Base-by-base conservation (phyloP, 805 yeast species). In the Lachancea meyersii region DNA sequence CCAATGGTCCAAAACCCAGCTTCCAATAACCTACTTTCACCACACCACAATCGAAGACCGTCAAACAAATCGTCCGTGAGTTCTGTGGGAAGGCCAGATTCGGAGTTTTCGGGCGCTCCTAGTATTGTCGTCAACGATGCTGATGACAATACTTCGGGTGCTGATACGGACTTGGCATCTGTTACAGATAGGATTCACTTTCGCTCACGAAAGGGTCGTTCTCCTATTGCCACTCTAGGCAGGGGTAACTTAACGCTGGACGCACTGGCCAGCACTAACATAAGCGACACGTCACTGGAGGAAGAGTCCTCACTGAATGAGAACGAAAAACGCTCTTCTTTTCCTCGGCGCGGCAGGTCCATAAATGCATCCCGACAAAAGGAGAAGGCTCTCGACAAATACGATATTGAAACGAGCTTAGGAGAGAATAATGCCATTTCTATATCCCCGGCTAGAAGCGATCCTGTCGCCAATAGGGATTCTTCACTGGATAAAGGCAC, bases 221-320 rank as follows among this genome's bases (percentile, higher is more conserved):
- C 47, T 66, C 72, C 39, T 67, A 55, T 77, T 11, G 66, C 72
- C 22, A 69, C 82, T 0, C 53, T 78, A 52, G 84, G 84, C 3
- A 64, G 65, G 35, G 84, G 84, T 2, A 72, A 75, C 43, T 61
- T 78, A 31, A 64, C 70, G 0, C 57, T 75, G 21, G 70, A 66
- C 37, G 69, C 54, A 6, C 50, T 64, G 24, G 53, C 47, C 1
- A 48, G 14, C 19, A 19, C 21, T 4, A 14, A 24, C 14, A 11
- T 27, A 13, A 18, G 10, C 18, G 35, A 32, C 14, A 23, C 17
- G n/a, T 35, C 44, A 14, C 40, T 35, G 18, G 44, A 41, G 11
- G 21, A 26, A 11, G 40, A 38, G 4, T 23, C 36, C n/a, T 20
- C 18, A 18, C 10, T n/a, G 3, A 16, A 23, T 16, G 30, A 14